Conservation (phyloP, 1,139 yeast genomes). For the Pichia norvegensis region DNA sequence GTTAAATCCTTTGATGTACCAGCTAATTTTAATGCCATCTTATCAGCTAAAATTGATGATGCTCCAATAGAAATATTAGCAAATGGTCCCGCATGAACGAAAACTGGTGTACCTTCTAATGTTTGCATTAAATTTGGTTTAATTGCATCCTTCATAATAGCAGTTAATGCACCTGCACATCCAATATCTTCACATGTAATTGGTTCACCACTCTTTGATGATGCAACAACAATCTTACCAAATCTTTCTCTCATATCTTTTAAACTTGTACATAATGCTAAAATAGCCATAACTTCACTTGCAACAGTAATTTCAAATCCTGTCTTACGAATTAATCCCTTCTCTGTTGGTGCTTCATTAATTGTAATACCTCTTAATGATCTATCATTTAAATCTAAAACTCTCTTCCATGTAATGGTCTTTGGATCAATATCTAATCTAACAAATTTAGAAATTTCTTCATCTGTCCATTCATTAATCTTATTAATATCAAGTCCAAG, state of each 20-base stretch:
- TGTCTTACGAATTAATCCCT: constrained; percentile 80
- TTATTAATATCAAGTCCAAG: constrained; percentile 74
- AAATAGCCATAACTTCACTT: constrained; percentile 94
- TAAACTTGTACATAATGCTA: constrained; percentile 80
- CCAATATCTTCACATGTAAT: constrained; percentile 95
- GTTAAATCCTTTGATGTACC: constrained; percentile 39
- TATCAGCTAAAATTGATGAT: constrained; percentile 88
- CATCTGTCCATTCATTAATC: constrained; percentile 75
- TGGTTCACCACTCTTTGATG: constrained; percentile 76
- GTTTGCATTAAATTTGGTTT: constrained; percentile 98
- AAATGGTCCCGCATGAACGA: constrained; percentile 98
- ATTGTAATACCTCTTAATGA: constrained; percentile 85
- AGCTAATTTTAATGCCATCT: constrained; percentile 78
- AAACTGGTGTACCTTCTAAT: constrained; percentile 95
- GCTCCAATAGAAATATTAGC: constrained; percentile 98
- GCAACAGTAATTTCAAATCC: constrained; percentile 98
- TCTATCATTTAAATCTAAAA: constrained; percentile 93
- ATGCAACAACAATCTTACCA: constrained; percentile 86
- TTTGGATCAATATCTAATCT: constrained; percentile 91
- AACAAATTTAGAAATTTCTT: constrained; percentile 68
- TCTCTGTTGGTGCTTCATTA: constrained; percentile 92
- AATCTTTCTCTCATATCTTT: constrained; percentile 84
- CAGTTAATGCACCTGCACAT: constrained; percentile 95
- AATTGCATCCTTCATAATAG: constrained; percentile 90
- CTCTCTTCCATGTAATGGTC: constrained; percentile 93